These are phyloP conservation scores for Chlorella sorokiniana DNA, from an alignment of 139 green algal genomes.

Conservation along the genomic window DNA sequence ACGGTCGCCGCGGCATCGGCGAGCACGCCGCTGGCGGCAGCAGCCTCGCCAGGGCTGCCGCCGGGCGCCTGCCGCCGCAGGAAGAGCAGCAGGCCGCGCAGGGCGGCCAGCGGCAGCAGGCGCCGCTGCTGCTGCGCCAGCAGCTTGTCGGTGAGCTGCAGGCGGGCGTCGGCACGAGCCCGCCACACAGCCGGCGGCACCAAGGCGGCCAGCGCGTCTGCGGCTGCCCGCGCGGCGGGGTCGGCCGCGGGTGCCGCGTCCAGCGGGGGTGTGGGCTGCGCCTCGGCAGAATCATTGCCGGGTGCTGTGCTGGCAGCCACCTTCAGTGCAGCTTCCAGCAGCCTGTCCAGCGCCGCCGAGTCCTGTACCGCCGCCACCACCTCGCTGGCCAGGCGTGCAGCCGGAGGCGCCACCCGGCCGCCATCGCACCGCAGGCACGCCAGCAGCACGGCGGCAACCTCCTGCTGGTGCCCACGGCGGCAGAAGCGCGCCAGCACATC, in stretches of 20 bases:
- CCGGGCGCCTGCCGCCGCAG: neutral
- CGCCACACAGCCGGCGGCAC: conserved; percentile 18
- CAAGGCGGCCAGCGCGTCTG: neutral
- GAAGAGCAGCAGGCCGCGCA: conserved; percentile 30
- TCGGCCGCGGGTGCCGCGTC: neutral
- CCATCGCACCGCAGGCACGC: neutral
- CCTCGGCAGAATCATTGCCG: neutral
- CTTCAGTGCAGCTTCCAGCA: conserved; percentile 15
- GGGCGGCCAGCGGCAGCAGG: neutral
- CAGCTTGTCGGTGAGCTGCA: conserved; percentile 38
- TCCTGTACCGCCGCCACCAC: conserved; percentile 12
- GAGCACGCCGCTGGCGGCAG: conserved; percentile 23
- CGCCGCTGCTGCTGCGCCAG: conserved; percentile 27
- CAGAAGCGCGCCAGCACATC: conserved; percentile 25
- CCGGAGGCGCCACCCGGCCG: neutral
- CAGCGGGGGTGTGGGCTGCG: neutral
- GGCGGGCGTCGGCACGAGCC: conserved; percentile 4
- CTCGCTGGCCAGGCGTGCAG: neutral
- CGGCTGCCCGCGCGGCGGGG: neutral
- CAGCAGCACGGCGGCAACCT: neutral
- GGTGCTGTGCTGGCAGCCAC: neutral
- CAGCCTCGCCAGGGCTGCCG: neutral
- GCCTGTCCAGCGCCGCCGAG: conserved; percentile 1
- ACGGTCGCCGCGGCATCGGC: conserved; percentile 24
- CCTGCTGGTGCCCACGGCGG: conserved; percentile 11